Conservation (phyloP, 1,284 basidiomycete genomes). For the Meira nashicola region DNA sequence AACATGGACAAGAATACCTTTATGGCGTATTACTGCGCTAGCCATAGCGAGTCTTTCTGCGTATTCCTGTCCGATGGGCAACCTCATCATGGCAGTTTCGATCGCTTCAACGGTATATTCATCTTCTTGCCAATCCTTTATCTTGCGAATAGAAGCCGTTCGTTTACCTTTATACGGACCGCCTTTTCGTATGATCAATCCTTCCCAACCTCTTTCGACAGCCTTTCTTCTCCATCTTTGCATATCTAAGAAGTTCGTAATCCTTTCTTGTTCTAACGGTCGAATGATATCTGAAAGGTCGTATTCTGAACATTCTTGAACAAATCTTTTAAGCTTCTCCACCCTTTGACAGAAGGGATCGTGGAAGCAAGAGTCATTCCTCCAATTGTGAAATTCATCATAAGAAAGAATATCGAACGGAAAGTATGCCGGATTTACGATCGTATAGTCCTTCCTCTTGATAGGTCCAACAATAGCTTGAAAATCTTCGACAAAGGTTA, state of each 20-base stretch:
- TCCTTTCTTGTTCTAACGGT: background rate
- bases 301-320: slow-evolving; percentile 1
- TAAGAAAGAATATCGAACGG: slow-evolving; percentile 1
- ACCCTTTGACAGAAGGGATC: background rate
- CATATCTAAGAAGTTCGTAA: background rate
- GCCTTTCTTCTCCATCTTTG: background rate
- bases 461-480: background rate
- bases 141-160: slow-evolving; percentile 4
- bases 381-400: background rate
- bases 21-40: background rate
- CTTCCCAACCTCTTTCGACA: slow-evolving; percentile 1
- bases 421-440: slow-evolving; percentile 1
- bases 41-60: slow-evolving; percentile 1
- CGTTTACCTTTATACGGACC: slow-evolving; percentile 4
- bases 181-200: slow-evolving; percentile 6
- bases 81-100: background rate
- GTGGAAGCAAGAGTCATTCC: background rate
- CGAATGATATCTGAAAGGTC: background rate
- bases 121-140: slow-evolving; percentile 6
- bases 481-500: slow-evolving; percentile 2
- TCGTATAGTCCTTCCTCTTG: background rate
- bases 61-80: slow-evolving; percentile 1
- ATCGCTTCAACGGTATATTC: background rate
- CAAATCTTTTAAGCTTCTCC: slow-evolving; percentile 1
- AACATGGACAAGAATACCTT: background rate